Conservation (phyloP, 768 basidiomycete genomes). For the Artomyces pyxidatus region DNA sequence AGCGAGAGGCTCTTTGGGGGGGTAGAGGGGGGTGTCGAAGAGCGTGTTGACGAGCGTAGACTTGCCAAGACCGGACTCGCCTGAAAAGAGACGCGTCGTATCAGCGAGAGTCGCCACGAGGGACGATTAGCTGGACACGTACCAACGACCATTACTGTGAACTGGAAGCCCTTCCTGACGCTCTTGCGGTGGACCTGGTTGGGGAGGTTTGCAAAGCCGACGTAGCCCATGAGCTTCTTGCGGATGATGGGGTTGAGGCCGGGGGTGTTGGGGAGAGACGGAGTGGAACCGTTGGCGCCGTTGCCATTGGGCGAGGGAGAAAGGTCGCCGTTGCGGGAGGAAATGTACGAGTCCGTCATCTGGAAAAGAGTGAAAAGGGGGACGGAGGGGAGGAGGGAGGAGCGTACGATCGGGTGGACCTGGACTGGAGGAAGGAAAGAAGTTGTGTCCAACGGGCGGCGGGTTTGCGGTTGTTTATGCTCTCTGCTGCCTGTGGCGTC, state of each 20-base stretch:
- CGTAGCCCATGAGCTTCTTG: constrained; percentile 93
- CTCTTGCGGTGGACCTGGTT: constrained; percentile 99
- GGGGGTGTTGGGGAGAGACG: constrained; percentile 37
- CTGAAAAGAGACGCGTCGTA: constrained; percentile 31
- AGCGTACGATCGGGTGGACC: constrained; percentile 32
- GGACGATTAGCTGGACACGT: constrained; percentile 31
- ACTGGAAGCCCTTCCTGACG: constrained; percentile 97
- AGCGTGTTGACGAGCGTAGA: constrained; percentile 98
- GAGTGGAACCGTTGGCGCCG: constrained; percentile 52
- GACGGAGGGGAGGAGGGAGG: constrained; percentile 11
- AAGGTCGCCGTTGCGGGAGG: constrained; percentile 57
- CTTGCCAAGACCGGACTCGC: constrained; percentile 97
- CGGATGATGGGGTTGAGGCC: constrained; percentile 41
- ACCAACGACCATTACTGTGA: constrained; percentile 99
- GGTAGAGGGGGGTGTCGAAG: constrained; percentile 95
- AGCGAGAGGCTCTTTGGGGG: constrained; percentile 74
- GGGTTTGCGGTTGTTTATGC: constrained; percentile 26
- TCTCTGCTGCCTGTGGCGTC: constrained; percentile 27
- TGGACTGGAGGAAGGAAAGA: constrained; percentile 42
- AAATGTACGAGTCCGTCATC: constrained; percentile 75
- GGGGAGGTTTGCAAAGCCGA: constrained; percentile 95
- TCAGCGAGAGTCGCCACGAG: constrained; percentile 8
- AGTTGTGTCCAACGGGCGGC: constrained; percentile 20
- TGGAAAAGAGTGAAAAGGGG: constrained; percentile 21
- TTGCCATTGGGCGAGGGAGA: constrained; percentile 48